Base-by-base conservation (phyloP, 768 basidiomycete genomes). In the Mrakia gelida region DNA sequence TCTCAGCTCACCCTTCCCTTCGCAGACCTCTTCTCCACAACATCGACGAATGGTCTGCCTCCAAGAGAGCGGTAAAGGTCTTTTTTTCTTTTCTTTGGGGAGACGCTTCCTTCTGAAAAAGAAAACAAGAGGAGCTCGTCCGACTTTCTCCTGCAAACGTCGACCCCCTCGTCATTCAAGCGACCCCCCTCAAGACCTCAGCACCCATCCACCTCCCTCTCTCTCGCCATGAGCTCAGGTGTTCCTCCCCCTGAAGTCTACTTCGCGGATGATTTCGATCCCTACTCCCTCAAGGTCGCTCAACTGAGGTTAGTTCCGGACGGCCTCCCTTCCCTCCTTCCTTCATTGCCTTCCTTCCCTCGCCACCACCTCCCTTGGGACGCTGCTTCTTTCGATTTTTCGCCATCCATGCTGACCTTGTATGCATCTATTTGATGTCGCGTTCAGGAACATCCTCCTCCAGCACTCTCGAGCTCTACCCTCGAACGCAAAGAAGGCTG, bases 261-360 rank as follows among this genome's bases (percentile, higher is more conserved):
- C 68, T 72, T 78, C n/a, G 77, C 62, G 45, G 77, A 74, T 45
- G 77, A 38, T 30, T 78, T 78, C 63, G 77, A 78, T 16, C 71
- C 77, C n/a, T n/a, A n/a, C 2, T 32, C 30, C 13, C 73, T 78
- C 63, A 74, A 70, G 54, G 77, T 78, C 34, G 61, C 77, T 34
- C 73, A 78, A 63, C 73, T 78, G 4, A 54, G 77, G 77, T 73
- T 15, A 45, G 71, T 73, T 15, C 18, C 52, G 30, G 1, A 15
- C 26, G n/a, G n/a, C 18, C 23, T 13, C 34, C 34, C 34, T 70
- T 63, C 28, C 13, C 62, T 11, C n/a, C 73, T 15, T 26, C 73
- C 61, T 45, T 41, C 73, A 6, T 30, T 15, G 21, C 43, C 45
- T 15, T 45, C 32, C 45, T 43, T 15, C 3, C 62, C 18, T n/a